A percentile compares a stretch with the other conserved stretches of the same genome.
Conservation (phyloP, 2,329 filamentous ascomycete genomes). For the Exophiala viscosa region DNA sequence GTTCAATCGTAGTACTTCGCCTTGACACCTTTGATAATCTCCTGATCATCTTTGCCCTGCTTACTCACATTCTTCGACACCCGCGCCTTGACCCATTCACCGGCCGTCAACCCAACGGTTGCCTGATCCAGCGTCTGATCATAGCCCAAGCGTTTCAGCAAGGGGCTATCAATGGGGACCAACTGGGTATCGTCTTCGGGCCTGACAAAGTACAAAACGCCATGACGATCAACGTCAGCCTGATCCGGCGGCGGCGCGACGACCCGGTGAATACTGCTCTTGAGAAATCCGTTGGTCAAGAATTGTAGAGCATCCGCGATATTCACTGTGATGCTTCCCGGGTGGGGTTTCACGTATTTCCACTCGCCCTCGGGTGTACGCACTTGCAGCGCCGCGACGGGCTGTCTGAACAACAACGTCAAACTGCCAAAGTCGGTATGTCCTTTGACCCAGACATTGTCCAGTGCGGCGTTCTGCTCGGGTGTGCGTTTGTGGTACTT, state of each 20-base stretch:
- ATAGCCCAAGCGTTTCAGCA: slow-evolving; percentile 34
- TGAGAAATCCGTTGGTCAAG: slow-evolving; percentile 49
- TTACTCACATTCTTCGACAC: slow-evolving; percentile 28
- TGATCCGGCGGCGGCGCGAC: slow-evolving; percentile 49
- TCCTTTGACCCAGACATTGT: slow-evolving; percentile 45
- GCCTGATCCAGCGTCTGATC: slow-evolving; percentile 21
- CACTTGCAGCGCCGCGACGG: slow-evolving; percentile 55
- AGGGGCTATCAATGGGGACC: slow-evolving; percentile 31
- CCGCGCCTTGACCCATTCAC: slow-evolving; percentile 35
- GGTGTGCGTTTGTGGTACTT: slow-evolving; percentile 49
- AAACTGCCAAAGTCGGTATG: slow-evolving; percentile 57
- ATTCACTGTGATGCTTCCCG: slow-evolving; percentile 50
- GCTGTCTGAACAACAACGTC: slow-evolving; percentile 56
- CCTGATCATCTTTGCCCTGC: slow-evolving; percentile 17
- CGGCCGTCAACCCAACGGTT: slow-evolving; percentile 30
- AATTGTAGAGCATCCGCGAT: slow-evolving; percentile 48
- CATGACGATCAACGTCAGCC: slow-evolving; percentile 41
- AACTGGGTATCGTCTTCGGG: slow-evolving; percentile 34
- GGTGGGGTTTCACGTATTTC: slow-evolving; percentile 48
- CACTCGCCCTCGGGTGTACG: slow-evolving; percentile 43
- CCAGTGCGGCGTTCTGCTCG: slow-evolving; percentile 45
- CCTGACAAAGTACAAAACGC: slow-evolving; percentile 47
- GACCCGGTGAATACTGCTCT: slow-evolving; percentile 51
- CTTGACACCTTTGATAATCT: slow-evolving; percentile 23
- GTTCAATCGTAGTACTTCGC: slow-evolving; percentile 24